Conservation (phyloP, 2,329 filamentous ascomycete species). For the Proliferodiscus dingleyae region DNA sequence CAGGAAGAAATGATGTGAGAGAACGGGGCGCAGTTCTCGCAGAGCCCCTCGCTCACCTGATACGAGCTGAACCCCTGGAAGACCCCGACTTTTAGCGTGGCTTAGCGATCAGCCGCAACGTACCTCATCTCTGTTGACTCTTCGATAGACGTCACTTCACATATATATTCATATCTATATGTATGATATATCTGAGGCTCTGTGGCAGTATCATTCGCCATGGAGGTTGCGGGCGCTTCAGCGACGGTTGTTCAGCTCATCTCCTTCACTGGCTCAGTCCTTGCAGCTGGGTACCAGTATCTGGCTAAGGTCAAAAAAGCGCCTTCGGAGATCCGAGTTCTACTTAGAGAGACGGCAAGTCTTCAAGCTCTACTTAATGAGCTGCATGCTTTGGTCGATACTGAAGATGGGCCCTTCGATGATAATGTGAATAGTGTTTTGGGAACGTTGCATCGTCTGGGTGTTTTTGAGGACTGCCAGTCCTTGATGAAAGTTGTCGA, state of each 20-base stretch:
- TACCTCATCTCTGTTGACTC: too few relatives aligned
- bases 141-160: too few relatives aligned
- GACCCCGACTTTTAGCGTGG: too few relatives aligned
- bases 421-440: conserved; percentile 1
- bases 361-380: conserved; percentile 10
- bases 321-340: conserved; percentile 8
- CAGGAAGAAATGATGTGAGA: too few relatives aligned
- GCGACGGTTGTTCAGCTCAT: conserved; percentile 10
- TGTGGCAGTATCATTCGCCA: too few relatives aligned
- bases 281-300: conserved; percentile 8
- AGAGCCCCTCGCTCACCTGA: too few relatives aligned
- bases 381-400: conserved; percentile 1
- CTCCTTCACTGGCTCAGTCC: conserved; percentile 8
- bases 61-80: too few relatives aligned
- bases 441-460: conserved; percentile 2
- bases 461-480: conserved; percentile 8
- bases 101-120: too few relatives aligned
- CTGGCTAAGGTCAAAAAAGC: conserved; percentile 10
- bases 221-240: conserved; percentile 7
- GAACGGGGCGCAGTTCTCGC: too few relatives aligned
- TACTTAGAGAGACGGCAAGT: conserved; percentile 8
- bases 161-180: too few relatives aligned
- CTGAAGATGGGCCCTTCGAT: not conserved
- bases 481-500: conserved; percentile 4
- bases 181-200: too few relatives aligned